Base-by-base conservation (phyloP, 192 early-diverging fungal genomes). In the Backusella sp. region DNA sequence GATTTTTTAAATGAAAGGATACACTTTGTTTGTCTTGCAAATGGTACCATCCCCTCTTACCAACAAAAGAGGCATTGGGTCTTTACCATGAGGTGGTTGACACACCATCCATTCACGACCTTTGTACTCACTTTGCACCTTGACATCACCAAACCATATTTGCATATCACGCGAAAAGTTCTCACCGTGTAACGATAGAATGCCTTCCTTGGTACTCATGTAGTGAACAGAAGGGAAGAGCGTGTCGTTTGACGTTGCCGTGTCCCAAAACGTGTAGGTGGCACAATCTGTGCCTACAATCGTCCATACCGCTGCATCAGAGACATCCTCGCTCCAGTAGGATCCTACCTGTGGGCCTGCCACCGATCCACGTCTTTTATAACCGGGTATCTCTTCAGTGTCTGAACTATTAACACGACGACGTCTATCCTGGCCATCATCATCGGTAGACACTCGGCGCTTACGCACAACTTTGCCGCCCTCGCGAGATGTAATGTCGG, bases 291-390 rank as follows among this genome's bases (percentile, higher is more conserved):
- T 94, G 36, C 95, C 93, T 8, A 97, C 94, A 79, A 97, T 92
- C 7, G 96, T 97, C 96, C 96, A 97, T 19, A 97, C 92, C 1
- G 95, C 93, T 21, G 87, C 86, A 85, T 97, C 95, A n/a, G 90
- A 91, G 4, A 95, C 92, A 81, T 94, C 92, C 70, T 95, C 94
- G 23, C 86, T 86, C 90, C 91, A 92, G 56, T 89, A 82, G 11
- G 91, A 74, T 17, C 83, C 83, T 68, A 52, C 79, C 86, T 8
- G 85, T 80, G 12, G 44, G 23, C 41, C 59, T 53, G 36, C 41
- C 30, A 46, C 73, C 1, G 76, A 77, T 37, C 36, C 36, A 26
- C 66, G 32, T 14, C 65, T 80, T 76, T 21, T 65, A 73, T 62
- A 62, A 12, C 56, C 9, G 1, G 56, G 26, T 28, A 62, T 14